Evolutionary conservation across 371 early-diverging fungal species (phyloP), one percentile per base, ranked within the genome.

Genomic region (Rhizomucor miehei): DNA sequence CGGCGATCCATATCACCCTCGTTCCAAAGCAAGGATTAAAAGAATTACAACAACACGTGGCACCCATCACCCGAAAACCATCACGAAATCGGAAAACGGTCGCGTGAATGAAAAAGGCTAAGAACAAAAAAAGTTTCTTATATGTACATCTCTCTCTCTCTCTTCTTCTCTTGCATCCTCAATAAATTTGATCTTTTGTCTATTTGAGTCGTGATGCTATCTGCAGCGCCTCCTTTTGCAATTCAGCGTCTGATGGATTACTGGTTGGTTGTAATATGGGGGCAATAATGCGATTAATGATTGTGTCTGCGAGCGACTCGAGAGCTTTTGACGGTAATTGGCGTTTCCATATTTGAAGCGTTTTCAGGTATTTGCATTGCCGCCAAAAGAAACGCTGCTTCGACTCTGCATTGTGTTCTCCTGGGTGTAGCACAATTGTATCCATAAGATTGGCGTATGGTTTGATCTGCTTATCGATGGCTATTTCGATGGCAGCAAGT

Each of bases 321-420:
- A 73, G 37, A 0, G 54, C 51, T 6, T 48, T 56, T 23, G 58
- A 57, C 11, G 74, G 67, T 23, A 73, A 29, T 49, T 57, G 53
- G 25, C 74, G 51, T 16, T 66, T 56, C 67, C 67, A 73, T 6
- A 55, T 23, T 1, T 44, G 41, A 2, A 73, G 38, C 13, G 62
- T 63, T 35, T 73, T 73, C 23, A 73, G 48, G 40, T 69, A 67
- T 61, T 75, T 75, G 60, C 67, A 71, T 48, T 67, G 64, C 20
- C 71, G 49, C 66, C 63, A 66, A 24, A 73, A 57, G 43, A 76
- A 66, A 4, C 71, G 64, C 13, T 60, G 47, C 20, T 72, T 73
- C 8, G 69, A 65, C 25, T 72, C 55, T 17, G 36, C 46, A 11
- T n/a, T 48, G 39, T 17, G 51, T 2, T 44, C 38, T 16, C 59